Base-by-base conservation (phyloP, 306 rosid genomes). In the Ormosia semicastrata region DNA sequence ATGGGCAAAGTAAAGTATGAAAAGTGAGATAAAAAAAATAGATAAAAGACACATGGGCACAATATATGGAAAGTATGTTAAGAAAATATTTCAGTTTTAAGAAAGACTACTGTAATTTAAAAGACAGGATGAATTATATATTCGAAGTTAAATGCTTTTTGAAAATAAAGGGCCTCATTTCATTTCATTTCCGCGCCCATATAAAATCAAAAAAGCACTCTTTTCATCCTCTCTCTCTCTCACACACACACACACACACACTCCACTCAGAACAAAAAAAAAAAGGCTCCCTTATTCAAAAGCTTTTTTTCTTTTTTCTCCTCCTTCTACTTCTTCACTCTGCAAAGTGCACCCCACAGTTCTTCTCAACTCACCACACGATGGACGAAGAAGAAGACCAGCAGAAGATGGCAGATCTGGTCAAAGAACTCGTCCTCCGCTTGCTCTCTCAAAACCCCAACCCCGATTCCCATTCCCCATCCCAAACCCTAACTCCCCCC, bases 331-430 rank as follows among this genome's bases (percentile, higher is more conserved):
- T 67, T 6, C 58, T 41, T 7, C 65, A 5, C 46, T 54, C 34
- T 50, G 30, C 10, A 63, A 1, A 34, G 4, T 34, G 4, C 37
- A 34, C 24, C 41, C 4, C 41, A 37, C 7, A 37, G 41, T 3
- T 12, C 17, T 3, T 11, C 53, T 4, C 54, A 11, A 15, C 18
- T 3, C 15, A 11, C 4, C 2, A n/a, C 1, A 44, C 73, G 58
- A 96, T 96, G 97, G 94, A 92, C n/a, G 98, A 95, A 63, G 98
- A 94, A 80, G 98, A 92, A 64, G 97, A 93, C 40, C 91, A 84
- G 67, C 97, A 89, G 30, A 96, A 96, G 76, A 90, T 89, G 10
- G 78, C 91, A 75, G 97, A 96, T 93, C 99, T 96, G 84, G 86
- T 93, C 29, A 91, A 81, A 53, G 98, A 94, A 72, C 88, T 96